Percentiles rank a stretch among this genome's conserved stretches.
These are phyloP conservation scores for Fonsecaea pedrosoi DNA, from an alignment of 2,329 filamentous ascomycete genomes.

Conservation along the genomic window DNA sequence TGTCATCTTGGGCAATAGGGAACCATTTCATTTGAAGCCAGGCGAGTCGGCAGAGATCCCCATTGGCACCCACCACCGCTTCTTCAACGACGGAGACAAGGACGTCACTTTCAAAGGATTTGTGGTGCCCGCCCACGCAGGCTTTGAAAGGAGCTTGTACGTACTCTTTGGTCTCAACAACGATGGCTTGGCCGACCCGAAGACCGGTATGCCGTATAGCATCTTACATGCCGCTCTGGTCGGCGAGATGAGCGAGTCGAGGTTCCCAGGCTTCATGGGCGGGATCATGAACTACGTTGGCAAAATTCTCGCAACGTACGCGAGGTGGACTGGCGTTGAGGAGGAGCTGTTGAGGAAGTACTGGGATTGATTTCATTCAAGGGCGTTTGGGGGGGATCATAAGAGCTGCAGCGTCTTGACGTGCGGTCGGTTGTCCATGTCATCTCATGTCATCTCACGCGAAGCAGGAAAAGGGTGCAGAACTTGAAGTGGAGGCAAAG, in stretches of 20 bases:
- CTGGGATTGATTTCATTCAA: constrained; percentile 27
- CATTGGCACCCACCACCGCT: constrained; percentile 29
- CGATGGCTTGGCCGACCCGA: constrained; percentile 30
- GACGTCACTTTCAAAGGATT: constrained; percentile 27
- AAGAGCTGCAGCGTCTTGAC: no score
- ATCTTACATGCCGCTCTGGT: constrained; percentile 30
- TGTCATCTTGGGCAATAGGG: constrained; percentile 23
- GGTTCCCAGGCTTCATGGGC: constrained; percentile 28
- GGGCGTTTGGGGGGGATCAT: background rate
- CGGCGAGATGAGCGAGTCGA: constrained; percentile 31
- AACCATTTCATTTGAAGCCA: constrained; percentile 14
- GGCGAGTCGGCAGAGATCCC: constrained; percentile 32
- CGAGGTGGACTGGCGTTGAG: constrained; percentile 30
- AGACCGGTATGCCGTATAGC: constrained; percentile 31
- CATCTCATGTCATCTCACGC: no score
- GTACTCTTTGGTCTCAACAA: constrained; percentile 37
- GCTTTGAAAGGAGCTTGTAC: constrained; percentile 35
- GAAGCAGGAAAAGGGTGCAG: no score
- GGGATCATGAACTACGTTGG: constrained; percentile 26
- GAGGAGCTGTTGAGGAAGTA: constrained; percentile 33
- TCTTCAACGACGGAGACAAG: constrained; percentile 31
- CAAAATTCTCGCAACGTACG: constrained; percentile 24
- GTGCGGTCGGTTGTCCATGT: no score
- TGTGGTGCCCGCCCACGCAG: constrained; percentile 30
- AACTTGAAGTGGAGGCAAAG: no score